Conservation (phyloP, 306 rosid species). For the Potentilla sterilis region DNA sequence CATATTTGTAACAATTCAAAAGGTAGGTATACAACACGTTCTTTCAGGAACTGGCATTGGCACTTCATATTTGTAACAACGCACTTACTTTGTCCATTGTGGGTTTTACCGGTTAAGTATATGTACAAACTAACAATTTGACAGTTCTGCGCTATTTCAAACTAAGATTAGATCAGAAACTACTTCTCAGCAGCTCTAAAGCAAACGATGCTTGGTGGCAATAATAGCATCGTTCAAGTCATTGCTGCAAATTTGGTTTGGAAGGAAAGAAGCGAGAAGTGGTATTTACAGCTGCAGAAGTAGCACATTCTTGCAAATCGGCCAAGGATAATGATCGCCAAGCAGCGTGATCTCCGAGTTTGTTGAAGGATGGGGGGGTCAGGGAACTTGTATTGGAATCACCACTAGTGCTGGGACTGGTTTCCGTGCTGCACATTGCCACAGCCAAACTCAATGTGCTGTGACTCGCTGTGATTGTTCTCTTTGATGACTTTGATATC, state of each 20-base stretch:
- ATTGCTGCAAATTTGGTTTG: slow-evolving; percentile 15
- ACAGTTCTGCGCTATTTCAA: neutral
- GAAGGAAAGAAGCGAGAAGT: slow-evolving; percentile 26
- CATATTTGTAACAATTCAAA: too few species aligned
- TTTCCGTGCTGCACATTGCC: slow-evolving; percentile 63
- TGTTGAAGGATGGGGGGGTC: slow-evolving; percentile 27
- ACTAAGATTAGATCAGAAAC: neutral
- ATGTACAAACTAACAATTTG: neutral
- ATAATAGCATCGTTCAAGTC: neutral
- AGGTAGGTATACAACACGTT: neutral
- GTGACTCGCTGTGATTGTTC: slow-evolving; percentile 60
- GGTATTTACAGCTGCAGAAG: slow-evolving; percentile 34
- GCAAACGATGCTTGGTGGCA: neutral
- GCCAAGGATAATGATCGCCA: slow-evolving; percentile 61
- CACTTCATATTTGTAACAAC: neutral
- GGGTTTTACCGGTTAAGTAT: neutral
- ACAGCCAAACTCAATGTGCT: slow-evolving; percentile 79
- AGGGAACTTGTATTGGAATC: slow-evolving; percentile 49
- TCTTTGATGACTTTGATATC: slow-evolving; percentile 67
- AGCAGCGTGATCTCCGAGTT: slow-evolving; percentile 21
- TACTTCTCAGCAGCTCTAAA: neutral
- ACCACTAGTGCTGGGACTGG: slow-evolving; percentile 55
- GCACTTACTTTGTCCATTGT: too few species aligned
- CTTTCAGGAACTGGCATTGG: neutral
- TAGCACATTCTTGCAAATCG: slow-evolving; percentile 59